A percentile compares a stretch with the other conserved stretches of the same genome.
Conservation (phyloP, 345 rosid genomes). For the Rhizophora apiculata region DNA sequence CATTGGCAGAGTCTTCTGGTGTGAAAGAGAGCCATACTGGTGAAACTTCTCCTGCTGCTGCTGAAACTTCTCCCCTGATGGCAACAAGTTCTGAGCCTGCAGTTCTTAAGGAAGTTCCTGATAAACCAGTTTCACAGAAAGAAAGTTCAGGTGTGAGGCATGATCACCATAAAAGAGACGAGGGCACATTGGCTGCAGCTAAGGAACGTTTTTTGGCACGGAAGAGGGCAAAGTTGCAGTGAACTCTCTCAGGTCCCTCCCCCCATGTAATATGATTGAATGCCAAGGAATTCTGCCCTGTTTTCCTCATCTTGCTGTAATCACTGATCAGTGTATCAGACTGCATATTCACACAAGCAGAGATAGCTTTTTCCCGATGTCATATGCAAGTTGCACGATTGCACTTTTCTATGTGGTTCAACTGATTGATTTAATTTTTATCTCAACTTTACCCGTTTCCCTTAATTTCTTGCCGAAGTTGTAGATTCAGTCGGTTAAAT, state of each 20-base stretch:
- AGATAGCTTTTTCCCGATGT: too few relatives aligned
- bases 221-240: constrained; percentile 61
- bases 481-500: too few relatives aligned
- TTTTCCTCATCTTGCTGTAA: too few relatives aligned
- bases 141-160: constrained; percentile 26
- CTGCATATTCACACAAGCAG: not conserved
- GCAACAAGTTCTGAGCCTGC: constrained; percentile 27
- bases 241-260: not conserved
- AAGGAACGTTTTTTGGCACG: constrained; percentile 74
- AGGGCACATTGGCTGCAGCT: constrained; percentile 71
- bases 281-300: not conserved
- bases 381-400: too few relatives aligned
- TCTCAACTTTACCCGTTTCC: too few relatives aligned
- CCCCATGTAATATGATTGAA: constrained; percentile 2
- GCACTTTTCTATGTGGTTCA: too few relatives aligned
- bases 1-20: constrained; percentile 25
- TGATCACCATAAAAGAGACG: constrained; percentile 60
- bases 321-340: not conserved
- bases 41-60: constrained; percentile 26
- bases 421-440: too few relatives aligned
- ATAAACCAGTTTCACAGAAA: constrained; percentile 29
- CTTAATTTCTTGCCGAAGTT: too few relatives aligned
- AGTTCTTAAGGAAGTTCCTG: constrained; percentile 26
- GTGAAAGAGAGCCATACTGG: constrained; percentile 21
- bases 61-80: not conserved